phyloP scores from a whole-genome alignment of 2,329 filamentous ascomycete genomes.

The Lasiodiplodia hormozganensis region DNA sequence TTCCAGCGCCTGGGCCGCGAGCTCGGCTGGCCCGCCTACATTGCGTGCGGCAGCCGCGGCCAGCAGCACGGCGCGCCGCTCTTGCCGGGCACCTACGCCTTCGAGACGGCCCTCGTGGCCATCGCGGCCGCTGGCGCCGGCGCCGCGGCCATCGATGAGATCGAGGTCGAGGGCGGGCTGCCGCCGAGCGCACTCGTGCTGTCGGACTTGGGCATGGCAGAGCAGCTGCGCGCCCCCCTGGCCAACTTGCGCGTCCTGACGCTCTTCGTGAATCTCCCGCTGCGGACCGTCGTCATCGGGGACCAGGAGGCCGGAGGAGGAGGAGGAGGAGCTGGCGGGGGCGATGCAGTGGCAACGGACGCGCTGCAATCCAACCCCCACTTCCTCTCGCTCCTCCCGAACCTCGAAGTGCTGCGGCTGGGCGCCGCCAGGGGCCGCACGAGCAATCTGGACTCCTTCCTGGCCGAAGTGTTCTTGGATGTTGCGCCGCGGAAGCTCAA shows the following conservation, averaged over 20 bases:
- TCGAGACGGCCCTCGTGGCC: not conserved
- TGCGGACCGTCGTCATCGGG: not conserved
- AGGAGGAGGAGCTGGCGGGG: not conserved
- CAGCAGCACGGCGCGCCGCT: not conserved
- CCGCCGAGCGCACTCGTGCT: not conserved
- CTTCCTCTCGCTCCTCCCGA: not conserved
- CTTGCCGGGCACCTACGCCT: not conserved
- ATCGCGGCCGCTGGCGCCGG: not conserved
- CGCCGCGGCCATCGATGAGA: not conserved
- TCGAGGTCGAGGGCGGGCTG: not conserved
- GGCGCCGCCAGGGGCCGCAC: not conserved
- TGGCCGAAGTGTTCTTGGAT: not conserved
- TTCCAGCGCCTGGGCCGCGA: not conserved
- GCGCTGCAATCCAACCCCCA: not conserved
- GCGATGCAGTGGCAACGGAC: not conserved
- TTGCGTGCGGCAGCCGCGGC: not conserved
- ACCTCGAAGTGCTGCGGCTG: constrained; percentile 8
- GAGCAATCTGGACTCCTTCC: constrained; percentile 3
- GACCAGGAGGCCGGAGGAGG: not conserved
- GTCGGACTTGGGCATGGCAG: not conserved
- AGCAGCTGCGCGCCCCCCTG: not conserved
- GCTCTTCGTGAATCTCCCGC: constrained; percentile 1
- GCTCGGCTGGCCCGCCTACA: constrained; percentile 6
- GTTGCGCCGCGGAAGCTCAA: not conserved
- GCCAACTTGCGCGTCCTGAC: not conserved